phyloP scores from a whole-genome alignment of 1,284 basidiomycete species.

The Cutaneotrichosporon sp. region DNA sequence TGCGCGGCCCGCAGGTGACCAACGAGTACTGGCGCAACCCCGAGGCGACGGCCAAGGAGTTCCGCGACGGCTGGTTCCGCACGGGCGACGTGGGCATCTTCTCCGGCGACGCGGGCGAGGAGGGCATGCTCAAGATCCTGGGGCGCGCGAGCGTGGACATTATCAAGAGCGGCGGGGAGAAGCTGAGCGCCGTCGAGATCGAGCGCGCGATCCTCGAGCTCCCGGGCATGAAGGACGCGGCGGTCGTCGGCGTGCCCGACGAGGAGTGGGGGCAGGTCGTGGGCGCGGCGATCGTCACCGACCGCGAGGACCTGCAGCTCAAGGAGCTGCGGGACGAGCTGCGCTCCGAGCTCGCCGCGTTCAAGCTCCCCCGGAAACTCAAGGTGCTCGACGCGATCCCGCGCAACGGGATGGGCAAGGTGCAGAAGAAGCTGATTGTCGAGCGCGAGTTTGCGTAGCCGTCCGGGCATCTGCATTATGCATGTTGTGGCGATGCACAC shows the following conservation, averaged over 20 bases:
- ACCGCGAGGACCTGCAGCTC: slow-evolving; percentile 23
- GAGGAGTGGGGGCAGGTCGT: slow-evolving; percentile 50
- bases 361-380: slow-evolving; percentile 46
- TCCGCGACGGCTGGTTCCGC: slow-evolving; percentile 49
- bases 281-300: slow-evolving; percentile 32
- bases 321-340: slow-evolving; percentile 31
- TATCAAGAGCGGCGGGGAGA: slow-evolving; percentile 50
- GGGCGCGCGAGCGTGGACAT: slow-evolving; percentile 44
- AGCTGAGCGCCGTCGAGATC: slow-evolving; percentile 49
- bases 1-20: slow-evolving; percentile 42
- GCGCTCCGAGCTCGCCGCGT: slow-evolving; percentile 38
- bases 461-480: neutral
- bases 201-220: slow-evolving; percentile 46
- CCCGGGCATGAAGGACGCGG: slow-evolving; percentile 43
- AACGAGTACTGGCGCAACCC: slow-evolving; percentile 48
- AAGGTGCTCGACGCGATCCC: slow-evolving; percentile 41
- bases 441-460: slow-evolving; percentile 25
- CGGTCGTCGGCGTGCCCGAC: slow-evolving; percentile 47
- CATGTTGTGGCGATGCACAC: neutral
- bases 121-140: slow-evolving; percentile 36
- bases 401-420: slow-evolving; percentile 43
- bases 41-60: slow-evolving; percentile 41
- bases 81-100: slow-evolving; percentile 49
- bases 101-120: slow-evolving; percentile 27
- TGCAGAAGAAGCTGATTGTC: slow-evolving; percentile 37